These are phyloP conservation scores for Colletotrichum sp. DNA, from an alignment of 2,329 filamentous ascomycete species.

Conservation along the genomic window DNA sequence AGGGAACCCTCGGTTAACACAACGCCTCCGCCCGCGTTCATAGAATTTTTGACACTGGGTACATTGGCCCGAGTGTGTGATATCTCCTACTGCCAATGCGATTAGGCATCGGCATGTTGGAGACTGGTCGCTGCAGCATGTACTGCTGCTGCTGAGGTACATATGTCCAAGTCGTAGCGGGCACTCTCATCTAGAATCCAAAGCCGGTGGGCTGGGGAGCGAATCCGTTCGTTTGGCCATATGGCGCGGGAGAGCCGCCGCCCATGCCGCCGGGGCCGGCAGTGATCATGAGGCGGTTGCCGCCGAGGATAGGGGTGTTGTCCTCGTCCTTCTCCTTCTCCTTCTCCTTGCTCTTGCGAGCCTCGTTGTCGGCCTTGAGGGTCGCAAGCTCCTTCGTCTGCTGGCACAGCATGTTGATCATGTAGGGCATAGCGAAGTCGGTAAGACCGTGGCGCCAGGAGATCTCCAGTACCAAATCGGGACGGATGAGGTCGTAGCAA, in stretches of 20 bases:
- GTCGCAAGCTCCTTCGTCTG: slow-evolving; percentile 84
- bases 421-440: slow-evolving; percentile 99
- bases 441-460: slow-evolving; percentile 95
- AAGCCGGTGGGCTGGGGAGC: slow-evolving; percentile 87
- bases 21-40: slow-evolving; percentile 22
- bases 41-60: not conserved
- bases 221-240: slow-evolving; percentile 84
- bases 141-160: not conserved
- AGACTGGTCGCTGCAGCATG: not conserved
- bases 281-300: slow-evolving; percentile 91
- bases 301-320: slow-evolving; percentile 90
- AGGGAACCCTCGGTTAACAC: slow-evolving; percentile 17
- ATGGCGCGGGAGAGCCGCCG: slow-evolving; percentile 68
- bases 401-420: slow-evolving; percentile 97
- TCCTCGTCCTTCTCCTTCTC: slow-evolving; percentile 85
- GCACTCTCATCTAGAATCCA: slow-evolving; percentile 52
- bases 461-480: slow-evolving; percentile 91
- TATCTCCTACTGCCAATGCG: not conserved
- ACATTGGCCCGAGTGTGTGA: not conserved
- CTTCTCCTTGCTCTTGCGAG: slow-evolving; percentile 79
- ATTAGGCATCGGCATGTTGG: not conserved
- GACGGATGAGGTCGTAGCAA: slow-evolving; percentile 95
- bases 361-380: slow-evolving; percentile 95
- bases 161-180: slow-evolving; percentile 6
- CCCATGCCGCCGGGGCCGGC: slow-evolving; percentile 72